Conservation (phyloP, 352 stramenopile genomes). For the Pythium dissimile region DNA sequence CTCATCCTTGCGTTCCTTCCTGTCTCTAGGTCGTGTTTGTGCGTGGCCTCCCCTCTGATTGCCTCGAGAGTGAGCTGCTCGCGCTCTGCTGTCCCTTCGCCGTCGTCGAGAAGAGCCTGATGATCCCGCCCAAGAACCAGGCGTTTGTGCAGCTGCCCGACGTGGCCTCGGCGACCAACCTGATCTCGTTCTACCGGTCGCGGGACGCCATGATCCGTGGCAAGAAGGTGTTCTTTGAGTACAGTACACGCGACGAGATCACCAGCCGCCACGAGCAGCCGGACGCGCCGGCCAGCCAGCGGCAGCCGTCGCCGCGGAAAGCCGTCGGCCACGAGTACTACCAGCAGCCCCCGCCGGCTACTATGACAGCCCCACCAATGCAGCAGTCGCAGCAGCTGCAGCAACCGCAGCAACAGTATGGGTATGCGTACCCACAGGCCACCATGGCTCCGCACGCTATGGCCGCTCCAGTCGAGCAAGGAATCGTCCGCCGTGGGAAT, state of each 20-base stretch:
- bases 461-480: background rate
- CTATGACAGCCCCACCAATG: background rate
- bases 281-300: background rate
- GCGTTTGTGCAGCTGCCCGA: constrained; percentile 81
- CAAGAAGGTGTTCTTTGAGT: constrained; percentile 80
- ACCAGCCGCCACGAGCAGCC: constrained; percentile 25
- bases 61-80: constrained; percentile 78
- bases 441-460: background rate
- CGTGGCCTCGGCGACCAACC: constrained; percentile 52
- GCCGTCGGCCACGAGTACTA: background rate
- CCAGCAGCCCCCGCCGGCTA: background rate
- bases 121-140: constrained; percentile 73
- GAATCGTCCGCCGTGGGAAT: constrained; percentile 25
- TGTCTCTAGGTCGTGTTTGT: constrained; percentile 76
- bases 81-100: constrained; percentile 79
- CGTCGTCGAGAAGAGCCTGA: constrained; percentile 72
- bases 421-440: constrained; percentile 3
- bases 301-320: background rate
- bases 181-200: constrained; percentile 77
- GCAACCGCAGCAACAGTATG: constrained; percentile 3
- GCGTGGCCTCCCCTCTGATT: constrained; percentile 68
- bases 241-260: constrained; percentile 66
- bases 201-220: constrained; percentile 71
- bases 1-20: background rate
- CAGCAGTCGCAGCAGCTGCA: constrained; percentile 26